phyloP scores from a whole-genome alignment of 2,329 filamentous ascomycete species.

The Arthrobotrys sphaeroides region DNA sequence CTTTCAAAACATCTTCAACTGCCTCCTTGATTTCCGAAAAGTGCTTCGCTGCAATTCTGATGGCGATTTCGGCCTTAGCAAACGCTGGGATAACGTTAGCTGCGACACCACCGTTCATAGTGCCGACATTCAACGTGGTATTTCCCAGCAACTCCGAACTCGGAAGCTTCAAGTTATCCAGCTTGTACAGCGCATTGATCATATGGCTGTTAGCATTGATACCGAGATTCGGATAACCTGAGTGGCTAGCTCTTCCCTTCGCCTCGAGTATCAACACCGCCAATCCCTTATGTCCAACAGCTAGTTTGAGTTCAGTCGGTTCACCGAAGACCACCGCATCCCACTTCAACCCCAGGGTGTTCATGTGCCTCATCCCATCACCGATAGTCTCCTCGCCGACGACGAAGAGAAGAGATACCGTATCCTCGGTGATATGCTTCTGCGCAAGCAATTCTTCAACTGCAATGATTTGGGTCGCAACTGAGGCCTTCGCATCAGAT shows the following conservation, averaged over 20 bases:
- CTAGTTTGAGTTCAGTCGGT: conserved; percentile 87
- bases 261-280: conserved; percentile 74
- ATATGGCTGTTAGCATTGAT: conserved; percentile 84
- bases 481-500: conserved; percentile 75
- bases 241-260: conserved; percentile 82
- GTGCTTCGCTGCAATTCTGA: conserved; percentile 79
- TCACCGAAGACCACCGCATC: conserved; percentile 88
- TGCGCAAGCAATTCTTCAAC: conserved; percentile 67
- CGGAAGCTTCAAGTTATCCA: conserved; percentile 77
- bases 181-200: conserved; percentile 73
- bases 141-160: conserved; percentile 80
- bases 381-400: conserved; percentile 86
- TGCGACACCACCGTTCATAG: conserved; percentile 81
- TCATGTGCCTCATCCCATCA: conserved; percentile 75
- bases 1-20: conserved; percentile 65
- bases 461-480: conserved; percentile 79
- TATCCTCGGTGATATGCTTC: conserved; percentile 62
- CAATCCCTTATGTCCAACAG: conserved; percentile 90
- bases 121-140: conserved; percentile 87
- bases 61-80: conserved; percentile 74
- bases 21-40: conserved; percentile 64
- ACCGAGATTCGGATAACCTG: conserved; percentile 90
- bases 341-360: conserved; percentile 66
- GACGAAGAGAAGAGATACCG: conserved; percentile 71
- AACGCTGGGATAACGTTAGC: conserved; percentile 84